These are phyloP conservation scores for Xylaria sp. DNA, from an alignment of 2,329 filamentous ascomycete genomes.

Conservation along the genomic window DNA sequence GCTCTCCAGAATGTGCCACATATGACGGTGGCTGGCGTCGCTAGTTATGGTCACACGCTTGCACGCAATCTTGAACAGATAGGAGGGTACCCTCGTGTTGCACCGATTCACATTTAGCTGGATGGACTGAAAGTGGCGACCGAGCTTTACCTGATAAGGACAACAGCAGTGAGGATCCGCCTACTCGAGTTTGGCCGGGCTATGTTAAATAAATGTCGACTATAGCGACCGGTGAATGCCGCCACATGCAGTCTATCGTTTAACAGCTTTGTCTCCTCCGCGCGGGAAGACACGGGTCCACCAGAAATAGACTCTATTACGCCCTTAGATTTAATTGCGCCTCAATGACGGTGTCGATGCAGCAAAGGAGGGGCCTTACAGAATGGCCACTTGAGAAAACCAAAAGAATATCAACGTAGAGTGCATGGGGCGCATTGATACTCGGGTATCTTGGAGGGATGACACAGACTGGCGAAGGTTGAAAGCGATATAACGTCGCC, in stretches of 20 bases:
- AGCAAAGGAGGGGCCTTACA: constrained; percentile 33
- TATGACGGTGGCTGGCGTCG: constrained; percentile 26
- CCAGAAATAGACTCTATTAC: background rate
- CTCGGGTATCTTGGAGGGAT: constrained; percentile 14
- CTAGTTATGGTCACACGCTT: constrained; percentile 31
- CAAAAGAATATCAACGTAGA: constrained; percentile 6
- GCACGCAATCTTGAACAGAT: constrained; percentile 20
- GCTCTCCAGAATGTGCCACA: constrained; percentile 27
- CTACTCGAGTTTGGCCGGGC: background rate
- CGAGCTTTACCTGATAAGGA: constrained; percentile 18
- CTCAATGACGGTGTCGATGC: constrained; percentile 1
- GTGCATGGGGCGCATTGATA: constrained; percentile 3
- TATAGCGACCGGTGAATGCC: background rate
- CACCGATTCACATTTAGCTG: constrained; percentile 26
- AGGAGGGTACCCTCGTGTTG: constrained; percentile 29
- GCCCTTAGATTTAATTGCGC: background rate
- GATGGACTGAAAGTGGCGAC: background rate
- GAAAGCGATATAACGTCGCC: constrained; percentile 18
- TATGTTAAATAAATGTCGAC: background rate
- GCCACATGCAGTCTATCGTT: background rate
- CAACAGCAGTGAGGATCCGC: background rate
- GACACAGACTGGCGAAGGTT: constrained; percentile 14
- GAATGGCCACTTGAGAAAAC: constrained; percentile 21
- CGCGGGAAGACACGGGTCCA: background rate
- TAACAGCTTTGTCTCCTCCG: background rate